phyloP scores from a whole-genome alignment of 345 rosid species.

The Ceriops decandra region DNA sequence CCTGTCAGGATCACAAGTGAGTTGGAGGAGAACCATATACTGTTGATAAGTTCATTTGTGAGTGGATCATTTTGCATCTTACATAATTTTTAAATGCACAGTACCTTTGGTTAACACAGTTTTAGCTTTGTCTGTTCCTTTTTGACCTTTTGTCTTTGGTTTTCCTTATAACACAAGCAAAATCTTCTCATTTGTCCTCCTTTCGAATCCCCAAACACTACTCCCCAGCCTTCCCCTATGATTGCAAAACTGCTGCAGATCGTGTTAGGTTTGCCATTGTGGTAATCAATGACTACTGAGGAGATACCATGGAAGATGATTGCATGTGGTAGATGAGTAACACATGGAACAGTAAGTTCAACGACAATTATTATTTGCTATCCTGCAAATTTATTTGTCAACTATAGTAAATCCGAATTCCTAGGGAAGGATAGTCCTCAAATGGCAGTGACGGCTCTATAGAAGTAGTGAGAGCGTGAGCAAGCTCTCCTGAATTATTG shows the following conservation, averaged over 20 bases:
- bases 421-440: background rate
- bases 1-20: conserved; percentile 54
- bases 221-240: background rate
- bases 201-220: background rate
- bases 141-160: too few relatives aligned
- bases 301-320: background rate
- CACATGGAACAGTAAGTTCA: too few relatives aligned
- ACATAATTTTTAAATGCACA: conserved; percentile 33
- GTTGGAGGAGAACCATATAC: conserved; percentile 12
- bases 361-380: background rate
- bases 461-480: background rate
- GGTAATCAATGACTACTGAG: background rate
- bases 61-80: conserved; percentile 4
- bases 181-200: background rate
- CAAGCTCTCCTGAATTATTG: background rate
- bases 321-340: background rate
- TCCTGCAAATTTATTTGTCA: background rate
- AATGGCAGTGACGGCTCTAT: background rate
- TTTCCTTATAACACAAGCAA: background rate
- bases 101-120: conserved; percentile 12
- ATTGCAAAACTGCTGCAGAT: background rate
- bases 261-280: background rate
- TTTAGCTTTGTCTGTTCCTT: conserved; percentile 1
- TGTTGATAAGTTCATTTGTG: conserved; percentile 10
- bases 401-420: background rate